Percentiles rank a stretch among this genome's conserved stretches.
phyloP scores from a whole-genome alignment of 2,329 filamentous ascomycete genomes.

The Madurella mycetomatis region DNA sequence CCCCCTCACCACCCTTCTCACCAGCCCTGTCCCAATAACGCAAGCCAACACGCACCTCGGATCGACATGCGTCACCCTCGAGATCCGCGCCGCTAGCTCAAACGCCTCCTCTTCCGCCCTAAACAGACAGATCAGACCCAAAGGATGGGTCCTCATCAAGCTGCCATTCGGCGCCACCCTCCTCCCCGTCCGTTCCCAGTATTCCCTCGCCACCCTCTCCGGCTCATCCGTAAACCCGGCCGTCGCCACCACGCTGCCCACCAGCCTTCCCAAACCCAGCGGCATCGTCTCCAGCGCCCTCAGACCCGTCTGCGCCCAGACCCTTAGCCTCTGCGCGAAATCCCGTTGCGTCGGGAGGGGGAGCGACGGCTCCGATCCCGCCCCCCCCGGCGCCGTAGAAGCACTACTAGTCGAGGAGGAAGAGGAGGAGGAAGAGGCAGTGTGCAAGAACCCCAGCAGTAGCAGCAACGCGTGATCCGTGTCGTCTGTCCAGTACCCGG shows the following conservation, averaged over 20 bases:
- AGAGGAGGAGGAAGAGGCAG: conserved; percentile 12
- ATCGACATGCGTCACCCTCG: conserved; percentile 46
- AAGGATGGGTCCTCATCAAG: conserved; percentile 49
- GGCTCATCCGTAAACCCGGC: conserved; percentile 39
- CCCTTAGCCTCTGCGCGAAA: conserved; percentile 41
- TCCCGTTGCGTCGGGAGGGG: conserved; percentile 30
- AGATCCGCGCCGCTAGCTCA: conserved; percentile 38
- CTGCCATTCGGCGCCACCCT: conserved; percentile 47
- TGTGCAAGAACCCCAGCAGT: conserved; percentile 44
- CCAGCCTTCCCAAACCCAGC: conserved; percentile 44
- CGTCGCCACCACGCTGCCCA: conserved; percentile 41
- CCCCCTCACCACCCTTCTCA: conserved; percentile 43
- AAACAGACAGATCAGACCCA: conserved; percentile 44
- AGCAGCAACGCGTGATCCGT: conserved; percentile 50
- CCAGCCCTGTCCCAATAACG: conserved; percentile 42
- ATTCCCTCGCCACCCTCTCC: conserved; percentile 34
- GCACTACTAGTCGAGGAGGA: too few species aligned
- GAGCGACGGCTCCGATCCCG: neutral
- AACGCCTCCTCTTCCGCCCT: conserved; percentile 41
- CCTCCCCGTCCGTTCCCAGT: conserved; percentile 39
- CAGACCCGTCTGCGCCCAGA: conserved; percentile 46
- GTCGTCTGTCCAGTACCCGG: conserved; percentile 50
- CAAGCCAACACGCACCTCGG: conserved; percentile 48
- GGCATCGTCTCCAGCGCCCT: conserved; percentile 43
- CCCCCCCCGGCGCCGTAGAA: too few species aligned